Base-by-base conservation (phyloP, 768 basidiomycete species). In the Tylopilus vinaceipallidus region DNA sequence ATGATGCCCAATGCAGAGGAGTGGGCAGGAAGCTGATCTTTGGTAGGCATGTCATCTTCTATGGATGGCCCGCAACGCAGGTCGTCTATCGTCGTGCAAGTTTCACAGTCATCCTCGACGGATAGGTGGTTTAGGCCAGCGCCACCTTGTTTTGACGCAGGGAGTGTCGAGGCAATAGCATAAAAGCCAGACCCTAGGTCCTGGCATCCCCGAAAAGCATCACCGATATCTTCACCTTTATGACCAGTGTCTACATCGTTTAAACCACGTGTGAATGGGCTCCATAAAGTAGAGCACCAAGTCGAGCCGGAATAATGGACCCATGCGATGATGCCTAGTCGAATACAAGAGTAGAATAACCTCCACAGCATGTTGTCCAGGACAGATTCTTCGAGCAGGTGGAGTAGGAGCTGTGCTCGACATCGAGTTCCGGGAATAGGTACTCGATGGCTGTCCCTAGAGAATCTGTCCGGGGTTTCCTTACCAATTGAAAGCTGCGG, bases 391-490 rank as follows among this genome's bases (percentile, higher is more conserved):
- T 33, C 30, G 19, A 17, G 23, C 12, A 3, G 19, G 9, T 30
- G 42, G 4, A 40, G 9, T 4, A 14, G 5, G 22, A 3, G 10
- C 14, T 42, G 42, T 35, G 27, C 27, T 8, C 2, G 37, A 38
- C 19, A 27, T 29, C 61, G 53, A 3, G 55, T 24, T 0, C 52
- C 48, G 17, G 52, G 37, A 33, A 52, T 49, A 16, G 30, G 16
- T 16, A 3, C 11, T 44, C 32, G 40, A n/a, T 10, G 30, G 6
- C 12, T 19, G 20, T 38, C 30, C 36, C 34, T n/a, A 4, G 16
- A 0, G n/a, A 20, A 6, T 24, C 26, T 14, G 6, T 16, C 0
- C 4, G 6, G 36, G 12, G 11, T 29, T 29, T 5, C 24, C 4
- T 41, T 13, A 10, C 33, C 2, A 7, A 5, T 27, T 3, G n/a